These are phyloP conservation scores for Thielaviopsis punctulata DNA, from an alignment of 2,329 filamentous ascomycete genomes.

Conservation along the genomic window DNA sequence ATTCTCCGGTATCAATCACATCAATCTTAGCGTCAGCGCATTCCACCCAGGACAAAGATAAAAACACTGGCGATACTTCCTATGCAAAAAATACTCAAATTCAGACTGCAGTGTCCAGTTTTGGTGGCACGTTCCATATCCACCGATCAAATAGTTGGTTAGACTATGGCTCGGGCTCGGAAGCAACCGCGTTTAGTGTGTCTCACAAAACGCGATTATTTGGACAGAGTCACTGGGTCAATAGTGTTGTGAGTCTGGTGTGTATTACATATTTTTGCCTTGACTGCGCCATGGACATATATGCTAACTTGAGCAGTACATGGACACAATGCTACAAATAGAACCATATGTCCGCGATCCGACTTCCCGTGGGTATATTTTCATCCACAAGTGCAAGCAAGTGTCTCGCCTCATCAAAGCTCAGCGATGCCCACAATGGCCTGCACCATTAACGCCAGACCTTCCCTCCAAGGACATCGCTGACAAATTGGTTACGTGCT, in stretches of 20 bases:
- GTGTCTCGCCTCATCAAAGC: slow-evolving; percentile 36
- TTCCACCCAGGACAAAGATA: too few relatives aligned
- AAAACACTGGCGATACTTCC: slow-evolving; percentile 28
- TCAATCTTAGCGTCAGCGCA: too few relatives aligned
- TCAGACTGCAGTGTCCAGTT: slow-evolving; percentile 21
- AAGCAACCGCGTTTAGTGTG: slow-evolving; percentile 24
- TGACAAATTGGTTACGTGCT: slow-evolving; percentile 30
- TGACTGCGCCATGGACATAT: background rate
- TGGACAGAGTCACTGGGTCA: slow-evolving; percentile 41
- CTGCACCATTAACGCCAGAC: slow-evolving; percentile 22
- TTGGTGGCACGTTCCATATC: slow-evolving; percentile 28
- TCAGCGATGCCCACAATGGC: slow-evolving; percentile 30
- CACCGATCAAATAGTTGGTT: slow-evolving; percentile 21
- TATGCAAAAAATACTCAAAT: slow-evolving; percentile 18
- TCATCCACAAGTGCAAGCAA: slow-evolving; percentile 33
- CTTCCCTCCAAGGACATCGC: slow-evolving; percentile 30
- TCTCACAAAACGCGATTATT: slow-evolving; percentile 39
- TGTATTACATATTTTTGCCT: slow-evolving; percentile 11
- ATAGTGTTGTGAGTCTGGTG: slow-evolving; percentile 26
- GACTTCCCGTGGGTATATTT: slow-evolving; percentile 19
- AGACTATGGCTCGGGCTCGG: slow-evolving; percentile 16
- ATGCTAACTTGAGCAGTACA: too few relatives aligned
- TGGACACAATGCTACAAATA: slow-evolving; percentile 15
- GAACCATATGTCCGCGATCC: slow-evolving; percentile 25
- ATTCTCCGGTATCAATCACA: background rate